phyloP scores from a whole-genome alignment of 768 basidiomycete genomes.

The Psilocybe subaeruginosa region DNA sequence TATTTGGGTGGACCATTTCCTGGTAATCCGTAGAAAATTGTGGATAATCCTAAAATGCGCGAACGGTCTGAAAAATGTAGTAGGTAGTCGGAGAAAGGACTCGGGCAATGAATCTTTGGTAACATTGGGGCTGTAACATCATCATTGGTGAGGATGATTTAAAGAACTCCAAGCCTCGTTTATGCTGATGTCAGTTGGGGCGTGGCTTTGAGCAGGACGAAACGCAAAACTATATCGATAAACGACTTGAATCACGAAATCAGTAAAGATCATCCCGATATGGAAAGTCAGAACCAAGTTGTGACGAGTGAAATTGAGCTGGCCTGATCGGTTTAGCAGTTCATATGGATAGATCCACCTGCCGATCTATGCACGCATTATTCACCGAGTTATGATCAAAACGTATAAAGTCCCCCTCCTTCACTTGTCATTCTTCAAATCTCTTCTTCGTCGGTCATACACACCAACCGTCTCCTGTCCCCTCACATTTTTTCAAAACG shows the following conservation, averaged over 20 bases:
- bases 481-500: constrained; percentile 9
- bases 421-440: not conserved
- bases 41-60: not conserved
- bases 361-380: not conserved
- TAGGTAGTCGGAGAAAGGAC: not conserved
- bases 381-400: constrained; percentile 8
- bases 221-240: constrained; percentile 10
- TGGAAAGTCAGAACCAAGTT: not conserved
- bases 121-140: not conserved
- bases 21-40: not conserved
- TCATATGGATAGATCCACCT: constrained; percentile 6
- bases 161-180: constrained; percentile 17
- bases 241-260: not conserved
- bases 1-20: too few species aligned
- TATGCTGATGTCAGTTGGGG: constrained; percentile 12
- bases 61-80: not conserved
- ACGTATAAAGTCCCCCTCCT: constrained; percentile 12
- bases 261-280: constrained; percentile 12
- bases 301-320: not conserved
- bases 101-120: not conserved
- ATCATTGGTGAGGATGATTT: constrained; percentile 10
- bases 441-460: constrained; percentile 4
- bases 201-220: constrained; percentile 3
- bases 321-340: constrained; percentile 4
- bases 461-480: not conserved